Percentiles rank a stretch among this genome's conserved stretches.
phyloP scores from a whole-genome alignment of 495 filamentous ascomycete genomes.

The Lichenothelia convexa region DNA sequence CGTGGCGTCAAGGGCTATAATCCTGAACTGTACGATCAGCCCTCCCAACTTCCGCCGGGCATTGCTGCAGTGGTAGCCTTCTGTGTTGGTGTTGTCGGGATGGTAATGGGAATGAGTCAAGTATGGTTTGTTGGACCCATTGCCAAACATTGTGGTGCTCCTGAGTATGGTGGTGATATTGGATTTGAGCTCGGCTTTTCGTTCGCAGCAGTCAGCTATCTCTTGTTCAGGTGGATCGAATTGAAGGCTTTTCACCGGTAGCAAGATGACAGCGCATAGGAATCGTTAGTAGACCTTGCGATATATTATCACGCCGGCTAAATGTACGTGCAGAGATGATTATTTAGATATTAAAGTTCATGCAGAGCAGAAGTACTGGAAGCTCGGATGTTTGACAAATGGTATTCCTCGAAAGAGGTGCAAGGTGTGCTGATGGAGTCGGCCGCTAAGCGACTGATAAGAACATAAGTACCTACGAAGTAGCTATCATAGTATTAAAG shows the following conservation, averaged over 20 bases:
- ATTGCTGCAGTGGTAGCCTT: constrained; percentile 51
- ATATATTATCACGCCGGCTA: no score
- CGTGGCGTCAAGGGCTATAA: constrained; percentile 44
- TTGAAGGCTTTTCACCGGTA: constrained; percentile 33
- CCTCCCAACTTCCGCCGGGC: constrained; percentile 45
- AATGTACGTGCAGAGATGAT: no score
- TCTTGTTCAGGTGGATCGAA: constrained; percentile 33
- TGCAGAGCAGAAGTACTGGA: no score
- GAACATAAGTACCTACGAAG: no score
- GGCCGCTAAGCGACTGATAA: no score
- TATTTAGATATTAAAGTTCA: no score
- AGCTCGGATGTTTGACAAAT: no score
- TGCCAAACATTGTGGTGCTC: constrained; percentile 38
- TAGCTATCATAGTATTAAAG: no score
- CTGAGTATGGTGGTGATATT: constrained; percentile 46
- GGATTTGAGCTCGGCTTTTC: constrained; percentile 55
- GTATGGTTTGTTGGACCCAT: constrained; percentile 59
- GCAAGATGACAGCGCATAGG: no score
- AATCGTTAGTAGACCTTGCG: no score
- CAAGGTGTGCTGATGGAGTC: no score
- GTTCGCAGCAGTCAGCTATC: constrained; percentile 31
- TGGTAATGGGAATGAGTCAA: constrained; percentile 62
- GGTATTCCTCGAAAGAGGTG: no score
- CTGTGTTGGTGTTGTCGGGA: constrained; percentile 49
- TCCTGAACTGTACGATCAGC: constrained; percentile 40